Conservation (phyloP, 805 yeast genomes). For the Suhomyces vadensis region DNA sequence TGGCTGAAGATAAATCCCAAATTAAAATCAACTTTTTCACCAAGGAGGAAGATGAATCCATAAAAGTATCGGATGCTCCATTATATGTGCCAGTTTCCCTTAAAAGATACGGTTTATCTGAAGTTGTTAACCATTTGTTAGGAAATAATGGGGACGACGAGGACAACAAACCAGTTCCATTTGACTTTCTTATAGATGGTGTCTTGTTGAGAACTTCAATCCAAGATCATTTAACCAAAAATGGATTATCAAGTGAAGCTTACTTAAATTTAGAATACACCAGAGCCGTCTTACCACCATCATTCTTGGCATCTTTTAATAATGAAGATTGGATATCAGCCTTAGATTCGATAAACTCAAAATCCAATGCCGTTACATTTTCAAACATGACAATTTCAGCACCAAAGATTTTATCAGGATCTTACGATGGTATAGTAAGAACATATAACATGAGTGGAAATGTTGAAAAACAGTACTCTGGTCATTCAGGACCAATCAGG, state of each 20-base stretch:
- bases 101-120: slow-evolving; percentile 90
- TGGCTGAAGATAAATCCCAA: slow-evolving; percentile 52
- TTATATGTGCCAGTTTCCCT: slow-evolving; percentile 83
- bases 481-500: slow-evolving; percentile 86
- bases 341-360: slow-evolving; percentile 51
- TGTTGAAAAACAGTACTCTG: slow-evolving; percentile 76
- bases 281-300: slow-evolving; percentile 92
- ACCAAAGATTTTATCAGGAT: slow-evolving; percentile 75
- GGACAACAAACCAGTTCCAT: slow-evolving; percentile 70
- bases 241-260: slow-evolving; percentile 82
- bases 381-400: slow-evolving; percentile 30
- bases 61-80: slow-evolving; percentile 76
- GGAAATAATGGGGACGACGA: slow-evolving; percentile 36
- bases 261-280: slow-evolving; percentile 84
- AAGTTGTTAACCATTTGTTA: slow-evolving; percentile 89
- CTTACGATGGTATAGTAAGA: slow-evolving; percentile 93
- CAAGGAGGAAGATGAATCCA: slow-evolving; percentile 71
- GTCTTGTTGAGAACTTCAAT: slow-evolving; percentile 74
- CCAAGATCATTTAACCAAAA: slow-evolving; percentile 70
- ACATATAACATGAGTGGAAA: slow-evolving; percentile 82
- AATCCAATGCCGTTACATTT: slow-evolving; percentile 21
- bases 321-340: slow-evolving; percentile 97
- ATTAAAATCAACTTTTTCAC: slow-evolving; percentile 83
- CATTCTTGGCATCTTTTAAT: slow-evolving; percentile 79
- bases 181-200: slow-evolving; percentile 90